These are phyloP conservation scores for Claviceps humidiphila DNA, from an alignment of 2,329 filamentous ascomycete species.

Conservation along the genomic window DNA sequence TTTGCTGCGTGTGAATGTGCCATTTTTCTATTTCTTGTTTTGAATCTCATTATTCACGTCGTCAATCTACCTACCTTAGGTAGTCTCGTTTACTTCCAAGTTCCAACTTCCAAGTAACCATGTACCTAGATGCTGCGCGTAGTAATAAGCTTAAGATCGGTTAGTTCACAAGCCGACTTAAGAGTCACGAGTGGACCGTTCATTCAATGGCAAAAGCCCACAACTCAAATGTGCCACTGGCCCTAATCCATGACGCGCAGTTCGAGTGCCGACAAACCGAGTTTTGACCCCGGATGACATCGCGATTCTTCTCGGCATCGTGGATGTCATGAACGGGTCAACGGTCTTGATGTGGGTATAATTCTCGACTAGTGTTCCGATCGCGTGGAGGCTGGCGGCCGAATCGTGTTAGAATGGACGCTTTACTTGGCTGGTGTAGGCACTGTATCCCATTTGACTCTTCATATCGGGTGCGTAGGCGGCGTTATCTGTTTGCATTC, in stretches of 20 bases:
- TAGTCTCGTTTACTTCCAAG: no score
- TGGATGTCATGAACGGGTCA: neutral
- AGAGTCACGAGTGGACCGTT: no score
- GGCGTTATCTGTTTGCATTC: neutral
- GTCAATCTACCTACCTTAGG: no score
- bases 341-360: neutral
- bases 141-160: no score
- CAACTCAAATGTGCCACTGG: neutral
- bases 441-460: neutral
- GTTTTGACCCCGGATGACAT: neutral
- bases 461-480: neutral
- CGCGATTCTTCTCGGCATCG: neutral
- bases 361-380: neutral
- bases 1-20: no score
- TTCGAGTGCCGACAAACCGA: neutral
- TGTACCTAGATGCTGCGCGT: no score
- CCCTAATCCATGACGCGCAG: neutral
- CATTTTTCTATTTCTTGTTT: no score
- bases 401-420: neutral
- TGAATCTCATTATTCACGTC: no score
- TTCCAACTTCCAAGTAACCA: no score
- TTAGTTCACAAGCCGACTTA: no score
- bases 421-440: no score
- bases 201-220: neutral
- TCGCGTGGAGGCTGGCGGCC: neutral